Evolutionary conservation across 345 rosid species (phyloP), one percentile per base, ranked within the genome.

Genomic region (Noccaea caerulescens): DNA sequence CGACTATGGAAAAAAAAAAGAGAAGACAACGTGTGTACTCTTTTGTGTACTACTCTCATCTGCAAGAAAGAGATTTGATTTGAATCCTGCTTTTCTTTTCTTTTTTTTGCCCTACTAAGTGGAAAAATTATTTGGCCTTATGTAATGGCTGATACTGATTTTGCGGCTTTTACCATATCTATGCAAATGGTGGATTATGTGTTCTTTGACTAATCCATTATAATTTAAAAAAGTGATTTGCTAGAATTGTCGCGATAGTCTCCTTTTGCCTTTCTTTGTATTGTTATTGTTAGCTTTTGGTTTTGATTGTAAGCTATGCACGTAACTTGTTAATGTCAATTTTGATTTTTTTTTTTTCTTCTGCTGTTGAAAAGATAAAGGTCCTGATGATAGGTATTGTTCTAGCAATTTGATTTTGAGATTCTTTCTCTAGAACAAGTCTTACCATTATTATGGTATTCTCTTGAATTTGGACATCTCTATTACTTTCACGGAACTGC

Each of bases 151-250:
- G 51, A 56, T 65, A 25, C 56, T 42, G 62, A 52, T 67, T 54
- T 59, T 20, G 23, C 23, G 23, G 72, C 55, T 58, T 36, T 50
- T 42, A 38, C 65, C 33, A 43, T 53, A 23, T 64, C 51, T 64
- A 8, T 72, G 76, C 63, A 51, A 76, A 44, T 11, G 61, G 32
- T 41, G 38, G 49, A 10, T 70, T 77, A 18, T 44, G 34, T 54
- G 59, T 58, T 55, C 72, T 81, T 80, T 82, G 87, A 82, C 78
- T 38, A 64, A 6, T 54, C 81, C 78, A 76, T 80, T 69, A 43
- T 69, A 43, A 36, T 59, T 14, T 52, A 67, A 36, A 6, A 27
- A 27, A 55, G 8, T 47, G 66, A 45, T 23, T 58, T 75, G 71
- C 67, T 72, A 8, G 64, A 57, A 59, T 23, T 38, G 68, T 64